Percentiles rank a stretch among this genome's conserved stretches.
phyloP scores from a whole-genome alignment of 768 basidiomycete species.

The Austroboletus eburneus region DNA sequence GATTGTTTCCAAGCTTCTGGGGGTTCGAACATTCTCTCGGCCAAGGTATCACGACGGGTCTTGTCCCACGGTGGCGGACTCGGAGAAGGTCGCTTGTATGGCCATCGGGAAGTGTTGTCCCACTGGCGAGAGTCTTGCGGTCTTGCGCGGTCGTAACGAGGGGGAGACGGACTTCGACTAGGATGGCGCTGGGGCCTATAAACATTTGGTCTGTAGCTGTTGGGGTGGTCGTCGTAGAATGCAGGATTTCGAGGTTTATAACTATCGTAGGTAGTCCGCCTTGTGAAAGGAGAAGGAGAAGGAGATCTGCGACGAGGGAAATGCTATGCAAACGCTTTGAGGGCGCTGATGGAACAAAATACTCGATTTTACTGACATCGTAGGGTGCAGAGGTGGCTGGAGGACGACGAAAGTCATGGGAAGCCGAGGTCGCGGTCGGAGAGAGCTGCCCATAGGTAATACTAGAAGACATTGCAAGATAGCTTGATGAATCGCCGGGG shows the following conservation, averaged over 20 bases:
- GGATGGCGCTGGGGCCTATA: conserved; percentile 36
- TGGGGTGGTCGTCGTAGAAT: conserved; percentile 39
- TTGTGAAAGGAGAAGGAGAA: conserved; percentile 45
- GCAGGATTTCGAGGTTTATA: conserved; percentile 42
- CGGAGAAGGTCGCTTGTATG: conserved; percentile 39
- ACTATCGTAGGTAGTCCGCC: conserved; percentile 46
- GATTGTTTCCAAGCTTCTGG: conserved; percentile 67
- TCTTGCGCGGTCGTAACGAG: conserved; percentile 42
- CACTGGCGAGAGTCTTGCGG: conserved; percentile 41
- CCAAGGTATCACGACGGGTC: conserved; percentile 35
- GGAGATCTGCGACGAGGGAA: conserved; percentile 42
- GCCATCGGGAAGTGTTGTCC: conserved; percentile 45
- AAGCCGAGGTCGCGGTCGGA: conserved; percentile 21
- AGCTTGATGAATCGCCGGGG: conserved; percentile 5
- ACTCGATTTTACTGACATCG: conserved; percentile 31
- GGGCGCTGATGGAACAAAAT: conserved; percentile 11
- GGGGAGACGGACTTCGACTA: conserved; percentile 51
- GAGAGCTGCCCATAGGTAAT: conserved; percentile 25
- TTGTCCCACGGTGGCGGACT: conserved; percentile 32
- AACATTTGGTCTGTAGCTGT: conserved; percentile 39
- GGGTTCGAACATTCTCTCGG: conserved; percentile 65
- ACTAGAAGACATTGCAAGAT: conserved; percentile 24
- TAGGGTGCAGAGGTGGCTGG: conserved; percentile 20
- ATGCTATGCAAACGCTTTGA: conserved; percentile 23
- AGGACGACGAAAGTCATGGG: conserved; percentile 28